Evolutionary conservation across 2,329 filamentous ascomycete species (phyloP), one percentile per base, ranked within the genome.

Genomic region (Fusarium paranaense): DNA sequence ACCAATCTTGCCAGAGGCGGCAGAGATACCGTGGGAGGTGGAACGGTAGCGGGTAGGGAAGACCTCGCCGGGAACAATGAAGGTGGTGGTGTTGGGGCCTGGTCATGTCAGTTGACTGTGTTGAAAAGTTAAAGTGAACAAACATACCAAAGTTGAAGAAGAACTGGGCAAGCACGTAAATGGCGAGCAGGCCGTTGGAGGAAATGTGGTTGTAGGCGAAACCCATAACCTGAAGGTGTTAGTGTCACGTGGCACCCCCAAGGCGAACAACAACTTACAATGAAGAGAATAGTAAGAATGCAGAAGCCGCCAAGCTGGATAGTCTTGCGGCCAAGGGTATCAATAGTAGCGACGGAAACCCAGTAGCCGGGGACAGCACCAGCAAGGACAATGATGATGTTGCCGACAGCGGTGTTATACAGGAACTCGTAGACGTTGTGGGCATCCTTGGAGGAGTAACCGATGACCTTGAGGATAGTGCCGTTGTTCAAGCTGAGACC

Each of bases 321-420:
- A 2, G 93, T 90, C 85, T 94, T 95, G 78, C 94, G 92, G 63
- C 93, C 94, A 16, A 95, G 78, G 2, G 88, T 93, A 82, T 96
- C 93, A 66, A 95, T 90, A 1, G 90, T 90, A 2, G 90, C 90
- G 7, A 95, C 93, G 0, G 93, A 94, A 18, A 94, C 89, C 93
- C 93, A 95, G 86, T 95, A 95, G 16, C 94, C 94, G 0, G 94
- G 94, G 16, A 95, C 93, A 57, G 94, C 92, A 66, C 93, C 94
- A 5, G 94, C 93, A 68, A 93, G 90, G 75, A 95, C 91, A 60
- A 95, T 88, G 75, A 95, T 94, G 76, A 95, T 84, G 84, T 96
- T 95, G 11, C 94, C 94, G 22, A 94, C 88, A 59, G 93, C 92
- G 9, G 91, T 94, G 83, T 93, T 94, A 85, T 91, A 91, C 71